A percentile compares a stretch with the other conserved stretches of the same genome.
These are phyloP conservation scores for Candida insectalens DNA, from an alignment of 805 yeast genomes.

Conservation along the genomic window DNA sequence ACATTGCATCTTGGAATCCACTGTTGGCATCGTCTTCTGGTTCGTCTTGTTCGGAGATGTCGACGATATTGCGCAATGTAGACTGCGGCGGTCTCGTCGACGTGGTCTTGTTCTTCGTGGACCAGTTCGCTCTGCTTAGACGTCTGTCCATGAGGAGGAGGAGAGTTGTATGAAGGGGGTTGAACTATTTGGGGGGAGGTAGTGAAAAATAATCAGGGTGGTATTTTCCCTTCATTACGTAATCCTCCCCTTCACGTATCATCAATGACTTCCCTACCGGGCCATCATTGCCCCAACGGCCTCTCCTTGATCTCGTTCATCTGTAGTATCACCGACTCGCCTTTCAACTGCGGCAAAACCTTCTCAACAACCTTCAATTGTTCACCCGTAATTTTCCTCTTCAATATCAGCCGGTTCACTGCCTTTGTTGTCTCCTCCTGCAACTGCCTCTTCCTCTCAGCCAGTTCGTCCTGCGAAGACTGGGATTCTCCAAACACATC, in stretches of 20 bases:
- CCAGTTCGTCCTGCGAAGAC: background rate
- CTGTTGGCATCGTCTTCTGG: background rate
- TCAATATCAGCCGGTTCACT: conserved; percentile 2
- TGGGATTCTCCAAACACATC: conserved; percentile 6
- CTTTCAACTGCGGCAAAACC: conserved; percentile 1
- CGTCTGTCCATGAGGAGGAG: too few species aligned
- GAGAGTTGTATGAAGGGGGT: too few species aligned
- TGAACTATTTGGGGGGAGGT: too few species aligned
- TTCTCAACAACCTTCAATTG: background rate
- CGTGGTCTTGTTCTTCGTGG: conserved; percentile 10
- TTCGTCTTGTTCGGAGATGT: conserved; percentile 1
- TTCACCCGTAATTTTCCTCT: background rate
- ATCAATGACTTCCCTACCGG: too few species aligned
- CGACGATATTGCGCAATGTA: conserved; percentile 4
- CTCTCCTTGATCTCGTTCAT: conserved; percentile 4
- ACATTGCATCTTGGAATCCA: background rate
- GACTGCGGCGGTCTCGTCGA: conserved; percentile 2
- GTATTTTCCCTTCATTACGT: too few species aligned
- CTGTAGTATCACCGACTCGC: conserved; percentile 3
- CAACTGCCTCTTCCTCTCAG: background rate
- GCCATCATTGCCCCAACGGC: background rate
- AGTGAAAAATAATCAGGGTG: too few species aligned
- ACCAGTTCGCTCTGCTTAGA: conserved; percentile 20
- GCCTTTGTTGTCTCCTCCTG: conserved; percentile 1
- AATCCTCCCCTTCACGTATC: too few species aligned